A percentile compares a stretch with the other conserved stretches of the same genome.
Evolutionary conservation across 2,329 filamentous ascomycete species (phyloP).

Genomic region (Rutstroemia sydowiana): DNA sequence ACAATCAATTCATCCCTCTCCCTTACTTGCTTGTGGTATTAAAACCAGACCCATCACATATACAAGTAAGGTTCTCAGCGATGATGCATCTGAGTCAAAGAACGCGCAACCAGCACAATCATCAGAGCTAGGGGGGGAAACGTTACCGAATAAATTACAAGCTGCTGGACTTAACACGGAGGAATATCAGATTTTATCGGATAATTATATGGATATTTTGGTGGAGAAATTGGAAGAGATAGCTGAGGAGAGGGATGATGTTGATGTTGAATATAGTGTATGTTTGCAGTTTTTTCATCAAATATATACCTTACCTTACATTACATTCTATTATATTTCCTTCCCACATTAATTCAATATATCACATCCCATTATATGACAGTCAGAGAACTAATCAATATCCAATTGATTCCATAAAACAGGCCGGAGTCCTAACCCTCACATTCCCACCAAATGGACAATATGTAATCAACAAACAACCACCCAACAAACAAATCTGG

Average conservation of each 20-base stretch:
- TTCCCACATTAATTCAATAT: too few species aligned
- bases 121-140: too few species aligned
- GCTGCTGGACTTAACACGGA: slow-evolving; percentile 59
- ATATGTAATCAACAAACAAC: slow-evolving; percentile 97
- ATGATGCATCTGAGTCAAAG: slow-evolving; percentile 52
- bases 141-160: slow-evolving; percentile 37
- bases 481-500: slow-evolving; percentile 97
- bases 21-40: background rate
- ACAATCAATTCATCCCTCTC: background rate
- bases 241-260: slow-evolving; percentile 63
- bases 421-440: slow-evolving; percentile 84
- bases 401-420: slow-evolving; percentile 7
- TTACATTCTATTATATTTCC: too few species aligned
- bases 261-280: slow-evolving; percentile 89
- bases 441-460: slow-evolving; percentile 62
- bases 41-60: slow-evolving; percentile 30
- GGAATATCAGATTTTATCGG: slow-evolving; percentile 71
- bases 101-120: slow-evolving; percentile 42
- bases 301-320: too few species aligned
- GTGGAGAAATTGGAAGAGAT: slow-evolving; percentile 59
- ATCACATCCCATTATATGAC: too few species aligned
- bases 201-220: slow-evolving; percentile 60
- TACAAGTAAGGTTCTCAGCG: slow-evolving; percentile 34
- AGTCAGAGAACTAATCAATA: too few species aligned
- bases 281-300: slow-evolving; percentile 30